Base-by-base conservation (phyloP, 768 basidiomycete genomes). In the Russula compacta region DNA sequence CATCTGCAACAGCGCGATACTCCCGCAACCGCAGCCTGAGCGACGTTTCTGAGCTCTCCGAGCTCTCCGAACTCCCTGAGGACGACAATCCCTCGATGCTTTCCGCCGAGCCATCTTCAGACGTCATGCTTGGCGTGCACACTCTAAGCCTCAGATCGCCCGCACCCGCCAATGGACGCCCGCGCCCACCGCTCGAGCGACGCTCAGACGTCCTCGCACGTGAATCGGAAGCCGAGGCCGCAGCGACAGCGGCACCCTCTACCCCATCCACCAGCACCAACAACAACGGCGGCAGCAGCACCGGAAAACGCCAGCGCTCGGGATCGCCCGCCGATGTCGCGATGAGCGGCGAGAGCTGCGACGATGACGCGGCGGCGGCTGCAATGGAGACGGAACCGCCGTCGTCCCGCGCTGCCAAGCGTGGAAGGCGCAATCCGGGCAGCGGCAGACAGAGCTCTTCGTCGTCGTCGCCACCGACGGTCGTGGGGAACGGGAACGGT, bases 181-280 rank as follows among this genome's bases (percentile, higher is more conserved):
- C 33, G 11, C 59, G 46, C n/a, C 39, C 40, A 5, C 62, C 63
- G 12, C 59, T 61, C 53, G 63, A 64, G 29, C 59, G 65, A 6
- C 65, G 63, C 6, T 65, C 63, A 11, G 53, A 58, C 21, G 63
- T 66, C 6, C 59, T 66, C 6, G 65, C 63, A 11, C 63, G 58
- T 35, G 63, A 64, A 42, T 46, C 49, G 15, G 63, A 43, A 15
- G 56, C 50, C 19, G 61, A 62, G 15, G 56, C 32, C 10, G 40
- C 17, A 35, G 6, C 33, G 4, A 19, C 42, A 21, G 42, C 42
- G 14, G 53, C 14, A 9, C 10, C 29, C 14, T 15, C 17, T 7
- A 46, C 15, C 6, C 47, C 11, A 44, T 39, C 6, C 17, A 8
- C 29, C 6, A 19, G 40, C 17, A 50, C 4, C 7, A 12, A 12